Evolutionary conservation across 257 asterid species (phyloP), one percentile per base, ranked within the genome.

Genomic region (Ilex aquifolium): DNA sequence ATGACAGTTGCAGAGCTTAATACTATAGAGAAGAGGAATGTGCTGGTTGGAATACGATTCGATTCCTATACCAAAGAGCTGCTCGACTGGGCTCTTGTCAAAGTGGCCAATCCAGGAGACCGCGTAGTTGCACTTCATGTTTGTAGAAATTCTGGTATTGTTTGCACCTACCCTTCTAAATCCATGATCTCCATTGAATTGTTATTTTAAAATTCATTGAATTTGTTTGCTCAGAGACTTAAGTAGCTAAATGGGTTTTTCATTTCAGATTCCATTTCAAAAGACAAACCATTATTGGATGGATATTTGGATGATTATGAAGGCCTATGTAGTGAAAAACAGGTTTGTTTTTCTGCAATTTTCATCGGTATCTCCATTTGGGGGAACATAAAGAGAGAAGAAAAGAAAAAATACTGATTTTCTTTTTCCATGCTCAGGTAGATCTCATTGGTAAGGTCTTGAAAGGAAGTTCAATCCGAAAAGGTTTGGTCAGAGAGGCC

Each of bases 81-180:
- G 75, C 71, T 93, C 55, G 91, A 90, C 71, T 90, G 96, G 99
- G 92, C 97, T 32, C 29, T 93, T 70, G 82, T 83, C 59, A 93
- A 87, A 76, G 93, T 85, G 29, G 95, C 96, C 42, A 79, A 84
- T 65, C 78, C 88, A 0, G 97, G 99, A 48, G 96, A 90, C 67
- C 67, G 63, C 13, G 92, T 93, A 4, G 69, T 83, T 62, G 99
- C 97, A 10, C 59, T 93, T 76, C 97, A 90, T 69, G 87, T 93
- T 68, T 84, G 95, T 80, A 67, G 81, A 69, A 81, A 77, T 64
- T 80, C 95, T 44, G 97, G 99, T 87, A 73, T 12, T 53, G 16
- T 44, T 44, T 44, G 42, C 42, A 36, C 42, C 8, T 36, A 11
- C 57, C 57, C 11, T n/a, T 53, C 11, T 2, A 53, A 7, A 5